Percentiles rank a stretch among this genome's conserved stretches.
These are phyloP conservation scores for Beauveria sp. DNA, from an alignment of 2,329 filamentous ascomycete species.

Conservation along the genomic window DNA sequence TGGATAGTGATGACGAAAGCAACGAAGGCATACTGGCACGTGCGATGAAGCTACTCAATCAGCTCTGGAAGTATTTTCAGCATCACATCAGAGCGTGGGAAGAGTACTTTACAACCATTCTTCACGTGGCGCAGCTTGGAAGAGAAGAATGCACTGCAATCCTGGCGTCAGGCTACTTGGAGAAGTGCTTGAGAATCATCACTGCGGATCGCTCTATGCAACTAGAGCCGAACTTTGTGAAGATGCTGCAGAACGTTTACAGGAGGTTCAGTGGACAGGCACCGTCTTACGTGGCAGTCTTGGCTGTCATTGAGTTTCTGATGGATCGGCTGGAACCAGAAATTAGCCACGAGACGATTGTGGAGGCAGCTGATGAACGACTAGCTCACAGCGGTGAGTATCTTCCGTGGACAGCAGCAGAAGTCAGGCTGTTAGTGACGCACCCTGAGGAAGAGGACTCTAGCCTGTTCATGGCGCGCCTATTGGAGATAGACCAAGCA, in stretches of 20 bases:
- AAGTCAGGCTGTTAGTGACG: slow-evolving; percentile 38
- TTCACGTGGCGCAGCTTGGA: slow-evolving; percentile 58
- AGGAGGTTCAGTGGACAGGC: slow-evolving; percentile 43
- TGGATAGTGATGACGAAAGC: slow-evolving; percentile 5
- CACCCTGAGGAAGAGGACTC: slow-evolving; percentile 24
- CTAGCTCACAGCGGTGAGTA: slow-evolving; percentile 25
- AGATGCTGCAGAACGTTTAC: slow-evolving; percentile 44
- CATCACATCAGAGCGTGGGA: slow-evolving; percentile 60
- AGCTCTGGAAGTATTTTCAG: slow-evolving; percentile 58
- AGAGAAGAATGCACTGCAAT: slow-evolving; percentile 49
- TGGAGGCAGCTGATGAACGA: slow-evolving; percentile 33
- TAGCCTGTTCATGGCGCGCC: slow-evolving; percentile 57
- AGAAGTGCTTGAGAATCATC: slow-evolving; percentile 51
- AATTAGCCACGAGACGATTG: slow-evolving; percentile 27
- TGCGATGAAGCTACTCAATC: slow-evolving; percentile 41
- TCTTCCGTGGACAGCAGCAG: slow-evolving; percentile 38
- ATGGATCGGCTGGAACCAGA: slow-evolving; percentile 35
- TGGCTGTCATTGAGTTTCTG: slow-evolving; percentile 41
- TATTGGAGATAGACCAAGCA: slow-evolving; percentile 56
- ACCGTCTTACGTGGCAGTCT: slow-evolving; percentile 46
- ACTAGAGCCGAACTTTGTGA: slow-evolving; percentile 46
- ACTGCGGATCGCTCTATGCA: slow-evolving; percentile 48
- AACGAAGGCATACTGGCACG: slow-evolving; percentile 25
- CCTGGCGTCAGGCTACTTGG: slow-evolving; percentile 54
- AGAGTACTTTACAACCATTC: slow-evolving; percentile 66